phyloP scores from a whole-genome alignment of 768 basidiomycete genomes.

The Boletus rufocinnamomeus region DNA sequence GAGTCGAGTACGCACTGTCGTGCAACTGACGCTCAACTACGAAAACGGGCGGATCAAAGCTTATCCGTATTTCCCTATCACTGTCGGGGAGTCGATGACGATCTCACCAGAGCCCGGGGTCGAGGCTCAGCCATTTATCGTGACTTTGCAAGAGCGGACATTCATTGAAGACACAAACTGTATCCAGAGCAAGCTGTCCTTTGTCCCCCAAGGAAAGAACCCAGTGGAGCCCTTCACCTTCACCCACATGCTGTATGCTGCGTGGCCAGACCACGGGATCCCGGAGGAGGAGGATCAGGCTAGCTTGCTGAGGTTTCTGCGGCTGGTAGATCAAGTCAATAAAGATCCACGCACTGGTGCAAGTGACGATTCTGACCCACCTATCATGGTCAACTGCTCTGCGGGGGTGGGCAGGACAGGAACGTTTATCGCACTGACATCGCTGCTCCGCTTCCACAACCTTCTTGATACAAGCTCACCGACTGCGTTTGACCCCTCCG shows the following conservation, averaged over 20 bases:
- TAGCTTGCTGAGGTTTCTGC: constrained; percentile 62
- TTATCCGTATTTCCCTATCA: constrained; percentile 70
- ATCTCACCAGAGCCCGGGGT: constrained; percentile 48
- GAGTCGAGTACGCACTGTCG: constrained; percentile 67
- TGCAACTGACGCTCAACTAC: constrained; percentile 76
- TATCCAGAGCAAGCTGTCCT: constrained; percentile 59
- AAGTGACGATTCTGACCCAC: constrained; percentile 60
- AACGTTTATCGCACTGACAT: constrained; percentile 79
- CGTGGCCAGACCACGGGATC: constrained; percentile 89
- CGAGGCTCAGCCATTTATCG: constrained; percentile 48
- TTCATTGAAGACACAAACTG: constrained; percentile 59
- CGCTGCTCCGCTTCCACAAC: constrained; percentile 65
- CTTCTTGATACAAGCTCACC: constrained; percentile 39
- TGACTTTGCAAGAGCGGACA: constrained; percentile 53
- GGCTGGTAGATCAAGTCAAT: constrained; percentile 65
- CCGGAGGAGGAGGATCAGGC: constrained; percentile 59
- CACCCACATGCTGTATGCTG: constrained; percentile 69
- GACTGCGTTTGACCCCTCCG: constrained; percentile 25
- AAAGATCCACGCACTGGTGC: constrained; percentile 38
- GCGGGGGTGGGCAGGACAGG: constrained; percentile 89
- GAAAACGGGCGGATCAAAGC: constrained; percentile 76
- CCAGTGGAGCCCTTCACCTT: constrained; percentile 49
- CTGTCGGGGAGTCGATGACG: constrained; percentile 53
- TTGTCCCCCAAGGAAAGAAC: constrained; percentile 40
- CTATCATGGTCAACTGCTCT: constrained; percentile 80